Conservation (phyloP, 2,329 filamentous ascomycete species). For the Pezicula carpinea region DNA sequence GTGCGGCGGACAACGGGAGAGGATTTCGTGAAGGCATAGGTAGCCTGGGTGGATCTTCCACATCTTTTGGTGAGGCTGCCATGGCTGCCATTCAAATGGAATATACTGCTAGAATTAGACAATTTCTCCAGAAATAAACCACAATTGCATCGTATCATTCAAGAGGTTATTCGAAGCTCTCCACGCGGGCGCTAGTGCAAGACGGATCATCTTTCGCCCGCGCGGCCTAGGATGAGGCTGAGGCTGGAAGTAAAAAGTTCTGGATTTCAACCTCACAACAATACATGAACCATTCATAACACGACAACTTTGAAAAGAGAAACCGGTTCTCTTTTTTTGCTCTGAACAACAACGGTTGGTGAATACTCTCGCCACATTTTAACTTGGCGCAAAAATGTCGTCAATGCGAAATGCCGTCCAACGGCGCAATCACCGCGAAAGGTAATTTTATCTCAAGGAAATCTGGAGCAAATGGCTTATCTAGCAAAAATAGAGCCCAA, state of each 20-base stretch:
- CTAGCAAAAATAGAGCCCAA: conserved; percentile 57
- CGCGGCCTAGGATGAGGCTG: background rate
- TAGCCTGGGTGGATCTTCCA: conserved; percentile 24
- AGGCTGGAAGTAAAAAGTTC: background rate
- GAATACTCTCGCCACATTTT: too few species aligned
- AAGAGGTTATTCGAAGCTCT: background rate
- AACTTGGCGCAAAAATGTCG: conserved; percentile 39
- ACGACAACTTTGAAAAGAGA: background rate
- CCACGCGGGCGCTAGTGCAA: background rate
- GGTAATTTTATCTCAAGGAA: too few species aligned
- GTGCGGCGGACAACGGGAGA: conserved; percentile 73
- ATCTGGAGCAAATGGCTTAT: too few species aligned
- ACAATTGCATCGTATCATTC: background rate
- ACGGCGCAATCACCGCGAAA: conserved; percentile 80
- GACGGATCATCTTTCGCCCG: background rate
- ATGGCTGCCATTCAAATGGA: conserved; percentile 23
- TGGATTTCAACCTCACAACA: background rate
- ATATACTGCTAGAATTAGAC: conserved; percentile 2
- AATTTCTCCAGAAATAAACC: background rate
- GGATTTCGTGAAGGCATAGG: conserved; percentile 65
- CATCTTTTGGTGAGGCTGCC: conserved; percentile 17
- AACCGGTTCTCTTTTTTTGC: background rate
- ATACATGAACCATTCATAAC: background rate
- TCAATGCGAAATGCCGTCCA: conserved; percentile 64
- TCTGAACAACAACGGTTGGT: too few species aligned